Evolutionary conservation across 352 stramenopile genomes (phyloP).

Genomic region (Pythium sp.): DNA sequence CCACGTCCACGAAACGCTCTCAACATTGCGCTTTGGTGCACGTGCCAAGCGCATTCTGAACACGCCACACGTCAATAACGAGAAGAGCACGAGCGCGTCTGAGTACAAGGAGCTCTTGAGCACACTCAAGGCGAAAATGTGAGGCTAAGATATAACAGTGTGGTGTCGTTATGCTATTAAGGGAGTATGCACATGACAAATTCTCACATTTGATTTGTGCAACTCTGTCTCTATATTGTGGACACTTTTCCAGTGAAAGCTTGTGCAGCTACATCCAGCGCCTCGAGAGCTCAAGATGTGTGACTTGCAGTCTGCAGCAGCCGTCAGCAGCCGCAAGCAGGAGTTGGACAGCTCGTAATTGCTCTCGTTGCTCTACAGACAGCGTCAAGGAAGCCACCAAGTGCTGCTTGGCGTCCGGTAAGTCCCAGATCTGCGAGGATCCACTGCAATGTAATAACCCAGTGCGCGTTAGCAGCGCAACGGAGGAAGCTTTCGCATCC

Average conservation of each 20-base stretch:
- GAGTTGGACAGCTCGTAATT: no score
- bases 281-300: conserved; percentile 31
- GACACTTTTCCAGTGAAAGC: conserved; percentile 27
- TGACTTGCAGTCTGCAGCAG: not conserved
- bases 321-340: not conserved
- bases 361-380: not conserved
- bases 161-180: not conserved
- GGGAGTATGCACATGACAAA: not conserved
- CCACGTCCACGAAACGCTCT: conserved; percentile 72
- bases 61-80: conserved; percentile 66
- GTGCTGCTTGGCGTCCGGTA: not conserved
- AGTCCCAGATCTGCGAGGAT: not conserved
- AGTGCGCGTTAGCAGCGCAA: not conserved
- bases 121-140: conserved; percentile 59
- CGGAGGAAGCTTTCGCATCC: not conserved
- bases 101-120: conserved; percentile 33
- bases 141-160: conserved; percentile 6
- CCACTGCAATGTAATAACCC: not conserved
- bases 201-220: not conserved
- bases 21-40: conserved; percentile 89
- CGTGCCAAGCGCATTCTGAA: conserved; percentile 85
- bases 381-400: not conserved
- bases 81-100: conserved; percentile 21
- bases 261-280: conserved; percentile 53
- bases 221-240: not conserved